Base-by-base conservation (phyloP, 140 eudicot species). In the Senecio squalidus region DNA sequence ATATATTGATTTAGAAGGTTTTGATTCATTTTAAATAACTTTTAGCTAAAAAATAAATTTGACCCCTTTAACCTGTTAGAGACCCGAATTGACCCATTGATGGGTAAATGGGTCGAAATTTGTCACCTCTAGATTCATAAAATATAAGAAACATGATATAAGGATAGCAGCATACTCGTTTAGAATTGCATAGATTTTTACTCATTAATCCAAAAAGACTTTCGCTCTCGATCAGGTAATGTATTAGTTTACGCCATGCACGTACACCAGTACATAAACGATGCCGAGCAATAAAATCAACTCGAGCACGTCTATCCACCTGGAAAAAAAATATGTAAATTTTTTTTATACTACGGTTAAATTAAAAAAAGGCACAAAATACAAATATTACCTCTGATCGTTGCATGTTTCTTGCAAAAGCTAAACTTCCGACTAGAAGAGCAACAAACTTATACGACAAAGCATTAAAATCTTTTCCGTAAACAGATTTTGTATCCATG, bases 321-420 rank as follows among this genome's bases (percentile, higher is more conserved):
- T 91, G 21, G 72, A 49, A 79, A 64, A 60, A 14, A 14, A 1
- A 38, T 18, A 24, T 29, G 11, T 36, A 7, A 41, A 52, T 15
- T 10, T 24, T 15, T 10, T 24, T 24, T 3, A 5, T 41, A 11
- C 58, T 29, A 21, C 58, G n/a, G 31, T 17, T 18, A 39, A 58
- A 62, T 40, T 15, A 48, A 30, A 25, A 48, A 51, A 16, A 13
- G 48, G 23, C 4, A 38, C 14, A 57, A 48, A 66, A 58, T 44
- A 36, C 44, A 62, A 23, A 33, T 60, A 41, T 36, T 60, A 91
- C 98, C 98, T 91, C 98, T 21, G 88, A 78, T 66, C 94, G 84
- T 65, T 86, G 94, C 84, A 91, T 86, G 77, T 91, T 91, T 73
- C 96, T 76, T 33, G 98, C 96, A 75, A 91, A 73, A 60, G 98